phyloP scores from a whole-genome alignment of 345 rosid genomes.

The Rhodamnia rubescens region DNA sequence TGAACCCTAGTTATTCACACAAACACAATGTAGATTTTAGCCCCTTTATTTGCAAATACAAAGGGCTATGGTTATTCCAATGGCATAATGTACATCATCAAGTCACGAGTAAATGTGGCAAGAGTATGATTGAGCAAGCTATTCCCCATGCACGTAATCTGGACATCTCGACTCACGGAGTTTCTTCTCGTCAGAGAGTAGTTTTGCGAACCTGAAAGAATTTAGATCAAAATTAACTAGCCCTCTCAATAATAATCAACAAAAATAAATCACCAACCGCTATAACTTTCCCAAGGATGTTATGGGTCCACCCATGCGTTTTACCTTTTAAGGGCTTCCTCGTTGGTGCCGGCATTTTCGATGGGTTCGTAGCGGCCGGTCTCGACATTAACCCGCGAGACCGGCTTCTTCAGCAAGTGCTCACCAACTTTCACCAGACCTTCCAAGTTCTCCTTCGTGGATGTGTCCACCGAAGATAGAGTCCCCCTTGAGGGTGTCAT shows the following conservation, averaged over 20 bases:
- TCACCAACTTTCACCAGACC: conserved; percentile 38
- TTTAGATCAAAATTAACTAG: neutral
- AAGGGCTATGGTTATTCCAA: neutral
- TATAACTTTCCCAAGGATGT: neutral
- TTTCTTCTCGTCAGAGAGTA: neutral
- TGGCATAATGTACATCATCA: neutral
- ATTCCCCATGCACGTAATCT: neutral
- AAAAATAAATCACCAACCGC: neutral
- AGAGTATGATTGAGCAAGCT: neutral
- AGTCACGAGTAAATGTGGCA: neutral
- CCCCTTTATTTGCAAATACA: neutral
- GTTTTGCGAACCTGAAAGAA: neutral
- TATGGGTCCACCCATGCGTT: neutral
- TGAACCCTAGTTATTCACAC: neutral
- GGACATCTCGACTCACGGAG: neutral
- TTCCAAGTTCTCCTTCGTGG: conserved; percentile 41
- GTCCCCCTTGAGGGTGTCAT: conserved; percentile 43
- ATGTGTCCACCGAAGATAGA: conserved; percentile 24
- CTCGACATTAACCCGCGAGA: conserved; percentile 25
- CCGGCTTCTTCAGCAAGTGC: conserved; percentile 24
- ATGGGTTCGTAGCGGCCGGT: conserved; percentile 44
- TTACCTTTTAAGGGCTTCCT: conserved; percentile 48
- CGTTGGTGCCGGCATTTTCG: conserved; percentile 30
- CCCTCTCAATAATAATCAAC: neutral
- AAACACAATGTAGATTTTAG: neutral